Conservation (phyloP, 148 eudicot species). For the Salicornia ramosissima region DNA sequence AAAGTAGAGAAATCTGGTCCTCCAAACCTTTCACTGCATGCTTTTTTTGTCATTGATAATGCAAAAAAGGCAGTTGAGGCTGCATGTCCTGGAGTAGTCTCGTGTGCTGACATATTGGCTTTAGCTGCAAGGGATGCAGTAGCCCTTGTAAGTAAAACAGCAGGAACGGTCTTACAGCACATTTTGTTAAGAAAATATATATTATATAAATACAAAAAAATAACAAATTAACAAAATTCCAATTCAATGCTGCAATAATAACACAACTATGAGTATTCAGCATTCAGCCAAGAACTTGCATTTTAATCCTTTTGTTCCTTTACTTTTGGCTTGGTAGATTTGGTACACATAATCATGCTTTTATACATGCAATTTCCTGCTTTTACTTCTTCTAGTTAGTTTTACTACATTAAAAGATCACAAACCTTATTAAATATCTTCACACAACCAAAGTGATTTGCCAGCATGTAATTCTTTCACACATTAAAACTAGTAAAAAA, state of each 20-base stretch:
- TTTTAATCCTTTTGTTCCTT: too few relatives aligned
- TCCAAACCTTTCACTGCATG: constrained; percentile 71
- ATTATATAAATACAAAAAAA: not conserved
- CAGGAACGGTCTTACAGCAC: not conserved
- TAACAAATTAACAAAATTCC: not conserved
- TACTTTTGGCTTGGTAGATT: too few relatives aligned
- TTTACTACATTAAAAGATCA: not conserved
- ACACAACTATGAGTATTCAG: too few relatives aligned
- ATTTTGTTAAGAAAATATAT: not conserved
- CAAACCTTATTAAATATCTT: not conserved
- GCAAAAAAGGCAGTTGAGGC: constrained; percentile 72
- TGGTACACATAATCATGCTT: not conserved
- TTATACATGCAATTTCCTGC: not conserved
- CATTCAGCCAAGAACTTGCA: too few relatives aligned
- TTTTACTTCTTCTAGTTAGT: not conserved
- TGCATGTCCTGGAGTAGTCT: constrained; percentile 73
- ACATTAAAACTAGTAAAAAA: not conserved
- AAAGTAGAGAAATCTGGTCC: constrained; percentile 67
- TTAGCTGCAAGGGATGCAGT: constrained; percentile 86
- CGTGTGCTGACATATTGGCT: constrained; percentile 88
- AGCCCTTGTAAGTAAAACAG: constrained; percentile 44
- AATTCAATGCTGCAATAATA: not conserved
- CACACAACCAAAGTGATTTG: not conserved
- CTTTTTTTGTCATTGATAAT: constrained; percentile 61
- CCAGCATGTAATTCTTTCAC: not conserved